phyloP scores from a whole-genome alignment of 2,329 filamentous ascomycete genomes.

The Lasiodiplodia sp. region DNA sequence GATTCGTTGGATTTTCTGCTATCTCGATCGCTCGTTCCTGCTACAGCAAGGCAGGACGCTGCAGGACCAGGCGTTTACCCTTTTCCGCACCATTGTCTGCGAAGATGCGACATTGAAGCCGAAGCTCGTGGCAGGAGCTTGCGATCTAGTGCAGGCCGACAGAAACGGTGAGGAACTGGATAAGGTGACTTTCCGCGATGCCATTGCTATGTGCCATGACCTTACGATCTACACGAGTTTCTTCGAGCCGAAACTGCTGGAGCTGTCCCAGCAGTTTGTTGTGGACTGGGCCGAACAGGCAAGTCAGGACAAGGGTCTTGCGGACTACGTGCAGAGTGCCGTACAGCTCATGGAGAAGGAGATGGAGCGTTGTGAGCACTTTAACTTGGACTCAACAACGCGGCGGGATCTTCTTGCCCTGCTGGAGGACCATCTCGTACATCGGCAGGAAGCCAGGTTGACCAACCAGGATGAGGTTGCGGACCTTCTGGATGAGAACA shows the following conservation, averaged over 20 bases:
- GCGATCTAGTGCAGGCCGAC: constrained; percentile 76
- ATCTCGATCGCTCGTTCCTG: constrained; percentile 88
- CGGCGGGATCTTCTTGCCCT: constrained; percentile 76
- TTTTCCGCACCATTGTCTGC: constrained; percentile 73
- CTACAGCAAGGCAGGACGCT: constrained; percentile 78
- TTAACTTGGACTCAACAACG: constrained; percentile 83
- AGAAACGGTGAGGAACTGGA: constrained; percentile 63
- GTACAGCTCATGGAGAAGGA: constrained; percentile 75
- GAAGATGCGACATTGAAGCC: constrained; percentile 59
- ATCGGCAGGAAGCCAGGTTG: constrained; percentile 64
- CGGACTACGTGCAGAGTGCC: constrained; percentile 77
- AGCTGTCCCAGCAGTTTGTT: constrained; percentile 72
- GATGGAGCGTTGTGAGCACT: constrained; percentile 77
- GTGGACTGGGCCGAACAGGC: constrained; percentile 72
- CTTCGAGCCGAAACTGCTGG: constrained; percentile 80
- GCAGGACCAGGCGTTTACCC: constrained; percentile 78
- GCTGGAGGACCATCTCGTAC: constrained; percentile 76
- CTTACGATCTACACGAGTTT: constrained; percentile 78
- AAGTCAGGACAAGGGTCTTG: constrained; percentile 67
- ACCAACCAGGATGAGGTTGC: constrained; percentile 71
- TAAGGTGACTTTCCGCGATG: constrained; percentile 71
- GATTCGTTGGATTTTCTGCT: constrained; percentile 90
- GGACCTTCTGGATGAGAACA: constrained; percentile 74
- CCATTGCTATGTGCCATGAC: constrained; percentile 84
- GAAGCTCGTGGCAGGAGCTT: constrained; percentile 73